Conservation (phyloP, 108 stramenopile species). For the Asterionellopsis glacialis region DNA sequence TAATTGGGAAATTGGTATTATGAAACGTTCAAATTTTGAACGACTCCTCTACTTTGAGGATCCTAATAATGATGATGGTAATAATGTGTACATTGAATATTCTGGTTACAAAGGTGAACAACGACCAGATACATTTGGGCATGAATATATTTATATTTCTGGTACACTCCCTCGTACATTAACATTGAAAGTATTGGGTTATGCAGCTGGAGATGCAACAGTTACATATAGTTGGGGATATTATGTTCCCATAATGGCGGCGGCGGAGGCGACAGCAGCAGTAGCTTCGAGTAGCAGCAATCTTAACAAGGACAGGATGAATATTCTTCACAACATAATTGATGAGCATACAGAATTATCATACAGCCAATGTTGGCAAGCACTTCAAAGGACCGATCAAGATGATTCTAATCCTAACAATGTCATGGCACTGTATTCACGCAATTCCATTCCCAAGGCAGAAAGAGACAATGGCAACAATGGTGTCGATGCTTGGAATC, state of each 20-base stretch:
- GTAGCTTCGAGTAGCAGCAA: too few species aligned
- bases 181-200: not conserved
- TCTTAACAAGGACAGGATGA: too few species aligned
- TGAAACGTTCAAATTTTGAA: not conserved
- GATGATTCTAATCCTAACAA: not conserved
- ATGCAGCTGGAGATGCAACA: not conserved
- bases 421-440: not conserved
- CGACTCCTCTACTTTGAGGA: not conserved
- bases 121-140: not conserved
- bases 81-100: conserved; percentile 1
- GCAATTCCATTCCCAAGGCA: not conserved
- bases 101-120: conserved; percentile 4
- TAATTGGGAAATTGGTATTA: not conserved
- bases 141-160: not conserved
- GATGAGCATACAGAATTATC: not conserved
- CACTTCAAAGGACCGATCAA: not conserved
- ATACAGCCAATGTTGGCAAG: not conserved
- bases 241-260: not conserved
- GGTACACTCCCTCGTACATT: not conserved
- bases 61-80: not conserved
- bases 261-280: not conserved
- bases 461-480: not conserved
- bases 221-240: not conserved
- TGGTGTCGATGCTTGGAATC: conserved; percentile 52
- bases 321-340: not conserved